Conservation (phyloP, 2,329 filamentous ascomycete species). For the Nigrospora sphaerica region DNA sequence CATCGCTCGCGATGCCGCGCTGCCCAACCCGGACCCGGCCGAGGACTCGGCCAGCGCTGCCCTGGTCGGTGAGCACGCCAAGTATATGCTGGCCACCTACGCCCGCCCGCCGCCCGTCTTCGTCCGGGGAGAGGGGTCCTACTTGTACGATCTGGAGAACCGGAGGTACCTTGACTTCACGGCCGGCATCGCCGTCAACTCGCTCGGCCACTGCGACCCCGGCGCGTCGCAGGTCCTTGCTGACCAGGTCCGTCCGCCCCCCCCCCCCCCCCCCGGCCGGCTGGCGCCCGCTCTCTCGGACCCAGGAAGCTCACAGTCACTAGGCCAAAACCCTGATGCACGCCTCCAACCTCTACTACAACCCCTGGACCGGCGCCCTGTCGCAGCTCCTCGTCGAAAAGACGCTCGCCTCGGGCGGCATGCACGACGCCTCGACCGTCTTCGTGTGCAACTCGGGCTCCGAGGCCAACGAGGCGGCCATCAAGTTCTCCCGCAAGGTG, state of each 20-base stretch:
- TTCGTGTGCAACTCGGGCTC: constrained; percentile 96
- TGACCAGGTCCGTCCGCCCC: constrained; percentile 53
- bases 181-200: constrained; percentile 91
- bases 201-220: constrained; percentile 82
- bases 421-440: constrained; percentile 71
- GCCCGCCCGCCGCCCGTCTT: constrained; percentile 86
- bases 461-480: constrained; percentile 94
- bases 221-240: constrained; percentile 68
- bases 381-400: constrained; percentile 79
- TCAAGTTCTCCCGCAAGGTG: constrained; percentile 93
- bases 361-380: constrained; percentile 86
- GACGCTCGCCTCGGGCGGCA: constrained; percentile 71
- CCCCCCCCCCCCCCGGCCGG: not conserved
- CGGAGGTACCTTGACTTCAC: constrained; percentile 90
- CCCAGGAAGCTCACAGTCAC: not conserved
- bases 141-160: constrained; percentile 86
- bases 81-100: constrained; percentile 95
- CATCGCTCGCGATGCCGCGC: constrained; percentile 17
- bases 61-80: constrained; percentile 67
- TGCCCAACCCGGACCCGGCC: constrained; percentile 22
- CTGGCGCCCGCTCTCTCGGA: too few relatives aligned
- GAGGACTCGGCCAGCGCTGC: constrained; percentile 47
- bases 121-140: constrained; percentile 77
- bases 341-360: constrained; percentile 94
- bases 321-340: constrained; percentile 74